Base-by-base conservation (phyloP, 306 rosid species). In the Rosa rugosa region DNA sequence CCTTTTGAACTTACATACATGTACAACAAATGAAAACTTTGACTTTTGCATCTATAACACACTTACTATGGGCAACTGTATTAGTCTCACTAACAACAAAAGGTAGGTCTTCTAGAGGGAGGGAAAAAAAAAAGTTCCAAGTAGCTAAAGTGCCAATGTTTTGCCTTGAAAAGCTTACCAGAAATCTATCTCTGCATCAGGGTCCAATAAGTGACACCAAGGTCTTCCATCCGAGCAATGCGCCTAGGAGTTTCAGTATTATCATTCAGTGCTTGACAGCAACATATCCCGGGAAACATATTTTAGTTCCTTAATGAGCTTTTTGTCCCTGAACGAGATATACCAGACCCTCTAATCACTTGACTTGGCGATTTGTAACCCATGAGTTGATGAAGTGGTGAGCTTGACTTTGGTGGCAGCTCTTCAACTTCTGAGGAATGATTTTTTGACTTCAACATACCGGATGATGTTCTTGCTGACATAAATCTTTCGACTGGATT, bases 321-420 rank as follows among this genome's bases (percentile, higher is more conserved):
- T 72, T 65, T 78, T 80, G 77, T 20, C 53, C 84, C 81, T 73
- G 68, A 41, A 70, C 70, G 74, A 71, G 73, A 82, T 77, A 79
- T 67, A 12, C 41, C 70, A 60, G 73, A 16, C 40, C 97, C 93
- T 78, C 80, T 78, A 34, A 89, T 84, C 70, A 94, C 88, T 76
- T 83, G 83, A 78, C 93, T 91, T 44, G 93, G 97, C 27, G 97
- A 91, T 79, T 87, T 73, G 81, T 93, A 95, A 49, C 96, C 97
- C 96, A 93, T 91, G 79, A 95, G 88, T 72, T 75, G 73, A 89
- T 93, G 93, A 81, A 91, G 99, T 27, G 97, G 89, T 47, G 97
- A 85, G 76, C 46, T 77, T 72, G 87, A 83, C 71, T 65, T 83
- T 9, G 69, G 67, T 6, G 75, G 76, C n/a, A 23, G 62, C 65